Evolutionary conservation across 768 basidiomycete species (phyloP).

Genomic region (Boletus rubroflammeus): DNA sequence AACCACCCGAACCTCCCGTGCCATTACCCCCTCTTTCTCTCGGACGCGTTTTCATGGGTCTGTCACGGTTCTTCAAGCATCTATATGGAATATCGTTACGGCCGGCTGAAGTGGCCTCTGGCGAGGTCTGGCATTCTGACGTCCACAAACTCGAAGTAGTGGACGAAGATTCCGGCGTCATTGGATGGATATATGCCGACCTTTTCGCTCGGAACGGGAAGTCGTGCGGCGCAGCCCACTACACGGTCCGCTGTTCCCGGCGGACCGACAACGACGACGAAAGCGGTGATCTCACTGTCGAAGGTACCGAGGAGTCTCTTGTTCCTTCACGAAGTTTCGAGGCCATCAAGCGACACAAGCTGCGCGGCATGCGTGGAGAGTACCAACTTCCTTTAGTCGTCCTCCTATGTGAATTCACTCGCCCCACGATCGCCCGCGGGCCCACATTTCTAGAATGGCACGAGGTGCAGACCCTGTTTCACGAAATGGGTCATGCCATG

Average conservation of each 20-base stretch:
- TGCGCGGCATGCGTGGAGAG: conserved; percentile 61
- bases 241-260: conserved; percentile 93
- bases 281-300: conserved; percentile 49
- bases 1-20: conserved; percentile 71
- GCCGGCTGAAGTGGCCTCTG: conserved; percentile 59
- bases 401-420: conserved; percentile 81
- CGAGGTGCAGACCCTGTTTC: conserved; percentile 91
- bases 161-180: conserved; percentile 79
- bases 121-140: conserved; percentile 87
- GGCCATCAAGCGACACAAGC: conserved; percentile 51
- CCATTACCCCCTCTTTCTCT: conserved; percentile 73
- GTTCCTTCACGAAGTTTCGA: conserved; percentile 61
- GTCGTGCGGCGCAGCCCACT: conserved; percentile 90
- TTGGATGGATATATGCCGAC: conserved; percentile 96
- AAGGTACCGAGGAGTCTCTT: conserved; percentile 40
- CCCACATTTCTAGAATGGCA: conserved; percentile 84
- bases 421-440: conserved; percentile 54
- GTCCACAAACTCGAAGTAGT: conserved; percentile 92
- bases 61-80: conserved; percentile 84
- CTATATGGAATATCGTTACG: conserved; percentile 85
- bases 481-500: conserved; percentile 99
- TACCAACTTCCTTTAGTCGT: conserved; percentile 93
- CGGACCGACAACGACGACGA: conserved; percentile 90
- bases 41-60: conserved; percentile 87
- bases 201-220: conserved; percentile 84